A percentile compares a stretch with the other conserved stretches of the same genome.
These are phyloP conservation scores for Syncephalis plumigaleata DNA, from an alignment of 371 early-diverging fungal genomes.

Conservation along the genomic window DNA sequence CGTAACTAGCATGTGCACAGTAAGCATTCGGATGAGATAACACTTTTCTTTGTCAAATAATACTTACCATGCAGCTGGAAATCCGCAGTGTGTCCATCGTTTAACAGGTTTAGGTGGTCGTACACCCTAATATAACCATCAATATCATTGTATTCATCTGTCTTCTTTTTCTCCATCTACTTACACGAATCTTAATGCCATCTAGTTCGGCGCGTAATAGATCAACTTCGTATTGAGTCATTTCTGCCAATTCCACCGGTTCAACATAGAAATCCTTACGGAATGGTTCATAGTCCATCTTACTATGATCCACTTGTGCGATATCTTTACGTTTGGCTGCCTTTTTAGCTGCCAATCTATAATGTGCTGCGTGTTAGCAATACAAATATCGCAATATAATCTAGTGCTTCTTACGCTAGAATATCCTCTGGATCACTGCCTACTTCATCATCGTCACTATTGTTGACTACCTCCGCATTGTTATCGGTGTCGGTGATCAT, in stretches of 20 bases:
- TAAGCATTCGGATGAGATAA: background rate
- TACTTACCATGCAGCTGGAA: constrained; percentile 37
- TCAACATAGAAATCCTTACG: constrained; percentile 94
- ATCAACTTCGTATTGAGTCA: constrained; percentile 78
- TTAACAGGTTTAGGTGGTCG: constrained; percentile 86
- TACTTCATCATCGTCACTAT: constrained; percentile 12
- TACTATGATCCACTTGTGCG: constrained; percentile 71
- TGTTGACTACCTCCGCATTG: constrained; percentile 20
- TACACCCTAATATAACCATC: constrained; percentile 20
- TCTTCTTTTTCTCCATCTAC: background rate
- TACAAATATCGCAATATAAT: background rate
- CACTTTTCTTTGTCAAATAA: background rate
- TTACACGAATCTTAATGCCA: constrained; percentile 79
- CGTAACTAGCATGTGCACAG: constrained; percentile 22
- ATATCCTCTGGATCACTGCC: constrained; percentile 57
- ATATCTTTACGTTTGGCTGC: constrained; percentile 84
- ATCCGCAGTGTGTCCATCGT: constrained; percentile 93
- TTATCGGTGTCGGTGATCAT: constrained; percentile 27
- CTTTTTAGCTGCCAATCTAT: constrained; percentile 11
- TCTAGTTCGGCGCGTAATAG: constrained; percentile 68
- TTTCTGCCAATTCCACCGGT: constrained; percentile 68
- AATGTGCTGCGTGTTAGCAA: constrained; percentile 37
- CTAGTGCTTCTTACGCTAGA: constrained; percentile 31
- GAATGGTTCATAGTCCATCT: constrained; percentile 74
- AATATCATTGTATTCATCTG: background rate